Evolutionary conservation across 495 filamentous ascomycete species (phyloP), one percentile per base, ranked within the genome.

Genomic region (Daldinia grandis): DNA sequence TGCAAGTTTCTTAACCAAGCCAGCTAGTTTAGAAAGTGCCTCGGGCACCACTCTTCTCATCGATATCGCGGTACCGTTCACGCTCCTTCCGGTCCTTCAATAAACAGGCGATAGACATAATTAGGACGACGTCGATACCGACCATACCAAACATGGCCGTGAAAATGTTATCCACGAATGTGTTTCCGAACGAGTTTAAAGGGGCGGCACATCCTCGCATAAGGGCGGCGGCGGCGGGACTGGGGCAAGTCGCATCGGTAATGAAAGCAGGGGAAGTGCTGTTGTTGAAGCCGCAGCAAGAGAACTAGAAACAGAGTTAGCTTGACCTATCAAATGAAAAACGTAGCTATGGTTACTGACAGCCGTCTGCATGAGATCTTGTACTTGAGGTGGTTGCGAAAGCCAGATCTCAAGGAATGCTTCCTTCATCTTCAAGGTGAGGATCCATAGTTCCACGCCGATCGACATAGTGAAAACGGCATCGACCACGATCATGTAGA

Each of bases 91-190:
- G 87, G 62, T 90, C 86, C 80, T 91, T 92, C 55, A 92, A 80
- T 31, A 93, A 78, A 79, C 91, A 90, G 28, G 87, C 87, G n/a
- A 86, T 86, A 60, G 85, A 84, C 58, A 93, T 82, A 68, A 93
- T 76, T 27, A 92, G 80, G 44, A 89, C 75, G 35, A 82, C 82
- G 72, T 91, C 89, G 68, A 91, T 79, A 42, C 86, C 91, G 54
- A 93, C 91, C 77, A 93, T 87, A 69, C 91, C 91, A 73, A 93
- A 93, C 40, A 89, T 81, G 35, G 87, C 89, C 14, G 91, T 93
- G 78, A 93, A 93, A 77, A 93, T 86, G 69, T 88, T 76, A 77
- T 91, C 88, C 44, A 93, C 76, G 74, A 88, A 91, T 58, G 82
- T 81, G 78, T 92, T 92, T 33, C 88, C 86, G 69, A 87, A 92